These are phyloP conservation scores for Plantago major DNA, from an alignment of 257 asterid species.

Conservation along the genomic window DNA sequence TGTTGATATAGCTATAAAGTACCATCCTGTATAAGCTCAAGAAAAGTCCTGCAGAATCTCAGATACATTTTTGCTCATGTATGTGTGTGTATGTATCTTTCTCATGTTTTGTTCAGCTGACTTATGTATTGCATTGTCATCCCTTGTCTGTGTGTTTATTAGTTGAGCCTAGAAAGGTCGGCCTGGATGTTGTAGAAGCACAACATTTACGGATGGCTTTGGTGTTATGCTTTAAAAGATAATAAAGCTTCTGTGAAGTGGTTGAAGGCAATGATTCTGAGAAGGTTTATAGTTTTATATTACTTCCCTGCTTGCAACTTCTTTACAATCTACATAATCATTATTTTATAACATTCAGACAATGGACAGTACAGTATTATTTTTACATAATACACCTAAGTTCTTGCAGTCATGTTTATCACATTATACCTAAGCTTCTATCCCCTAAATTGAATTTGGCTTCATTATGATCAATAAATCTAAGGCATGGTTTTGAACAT, in stretches of 20 bases:
- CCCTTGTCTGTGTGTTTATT: slow-evolving; percentile 16
- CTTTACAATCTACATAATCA: too few species aligned
- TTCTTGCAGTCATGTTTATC: too few species aligned
- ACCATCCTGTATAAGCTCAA: too few species aligned
- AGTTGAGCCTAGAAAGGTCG: slow-evolving; percentile 96
- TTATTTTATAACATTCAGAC: too few species aligned
- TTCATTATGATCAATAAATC: too few species aligned
- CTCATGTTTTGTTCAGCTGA: neutral
- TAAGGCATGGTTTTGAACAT: too few species aligned
- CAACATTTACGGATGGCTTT: slow-evolving; percentile 93
- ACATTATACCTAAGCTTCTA: too few species aligned
- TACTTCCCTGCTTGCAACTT: neutral
- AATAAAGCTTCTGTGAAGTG: slow-evolving; percentile 89
- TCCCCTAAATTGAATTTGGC: too few species aligned
- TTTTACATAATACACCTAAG: too few species aligned
- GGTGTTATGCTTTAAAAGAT: slow-evolving; percentile 91
- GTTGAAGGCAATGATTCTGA: slow-evolving; percentile 85
- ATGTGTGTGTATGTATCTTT: slow-evolving; percentile 3
- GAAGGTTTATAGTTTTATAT: slow-evolving; percentile 50
- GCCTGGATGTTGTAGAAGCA: slow-evolving; percentile 95
- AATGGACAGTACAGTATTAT: too few species aligned
- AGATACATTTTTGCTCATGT: too few species aligned
- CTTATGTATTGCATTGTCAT: neutral
- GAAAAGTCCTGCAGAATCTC: too few species aligned
- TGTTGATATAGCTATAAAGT: slow-evolving; percentile 76